Evolutionary conservation across 139 green algal genomes (phyloP).

Genomic region (Closterium sp.): DNA sequence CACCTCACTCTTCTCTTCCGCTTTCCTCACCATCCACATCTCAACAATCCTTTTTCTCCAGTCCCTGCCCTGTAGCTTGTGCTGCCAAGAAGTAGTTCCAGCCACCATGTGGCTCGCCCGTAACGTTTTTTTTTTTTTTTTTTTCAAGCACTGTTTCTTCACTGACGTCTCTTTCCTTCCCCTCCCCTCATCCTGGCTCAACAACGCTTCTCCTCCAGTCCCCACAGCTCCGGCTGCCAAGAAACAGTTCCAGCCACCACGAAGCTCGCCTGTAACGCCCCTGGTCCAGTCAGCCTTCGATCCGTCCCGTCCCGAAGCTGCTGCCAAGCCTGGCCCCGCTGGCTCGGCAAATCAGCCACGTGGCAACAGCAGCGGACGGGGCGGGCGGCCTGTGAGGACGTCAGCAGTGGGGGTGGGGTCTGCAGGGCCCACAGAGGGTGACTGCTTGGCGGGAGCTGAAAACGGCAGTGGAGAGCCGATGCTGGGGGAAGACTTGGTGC

Average conservation of each 20-base stretch:
- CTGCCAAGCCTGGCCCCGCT: neutral
- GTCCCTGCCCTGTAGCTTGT: neutral
- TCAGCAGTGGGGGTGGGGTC: neutral
- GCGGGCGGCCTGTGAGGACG: neutral
- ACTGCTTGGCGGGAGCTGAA: neutral
- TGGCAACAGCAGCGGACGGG: too few species aligned
- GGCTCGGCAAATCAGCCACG: neutral
- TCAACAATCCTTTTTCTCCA: neutral
- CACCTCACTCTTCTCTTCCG: too few species aligned
- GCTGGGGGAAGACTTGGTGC: neutral
- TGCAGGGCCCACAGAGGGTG: neutral
- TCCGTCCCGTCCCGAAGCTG: neutral
- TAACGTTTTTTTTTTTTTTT: neutral
- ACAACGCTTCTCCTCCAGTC: neutral
- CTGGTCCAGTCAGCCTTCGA: neutral
- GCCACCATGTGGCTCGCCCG: neutral
- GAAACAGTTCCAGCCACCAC: neutral
- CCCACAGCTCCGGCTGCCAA: neutral
- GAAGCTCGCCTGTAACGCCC: neutral
- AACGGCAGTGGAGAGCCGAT: neutral
- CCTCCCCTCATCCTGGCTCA: too few species aligned
- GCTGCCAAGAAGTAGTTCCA: neutral
- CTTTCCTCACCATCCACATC: too few species aligned
- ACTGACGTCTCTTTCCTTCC: too few species aligned
- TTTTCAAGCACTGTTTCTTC: too few species aligned